Base-by-base conservation (phyloP, 1,139 yeast species). In the Kodamaea anthophila region DNA sequence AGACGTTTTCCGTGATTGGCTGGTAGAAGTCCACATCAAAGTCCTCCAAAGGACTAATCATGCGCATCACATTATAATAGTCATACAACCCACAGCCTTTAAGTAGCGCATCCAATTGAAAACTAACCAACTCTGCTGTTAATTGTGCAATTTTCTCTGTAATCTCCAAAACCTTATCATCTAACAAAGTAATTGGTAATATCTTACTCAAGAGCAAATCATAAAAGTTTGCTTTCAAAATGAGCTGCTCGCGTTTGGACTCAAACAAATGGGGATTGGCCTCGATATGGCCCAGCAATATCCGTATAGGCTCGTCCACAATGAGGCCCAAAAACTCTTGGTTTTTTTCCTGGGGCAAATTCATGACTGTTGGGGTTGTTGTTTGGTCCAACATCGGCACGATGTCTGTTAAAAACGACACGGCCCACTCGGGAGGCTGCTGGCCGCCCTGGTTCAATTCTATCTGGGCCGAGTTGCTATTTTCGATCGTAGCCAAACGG, bases 401-500 rank as follows among this genome's bases (percentile, higher is more conserved):
- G 12, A 72, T 54, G 18, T 67, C 76, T 1, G 70, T 50, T 39
- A 73, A 61, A 43, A 73, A 75, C 5, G 74, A 77, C 28, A 72
- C 60, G 10, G 81, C 53, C 93, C 91, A 82, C 39, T 79, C 86
- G 0, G 91, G 88, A 6, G 86, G 73, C 37, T 78, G 69, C 37
- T 78, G 69, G 28, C 80, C 57, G 31, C 74, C 78, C 24, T 60
- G 59, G 35, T 60, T 56, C 38, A 50, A 49, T 25, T 66, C 72
- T 19, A 65, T 43, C 34, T 63, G 63, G 3, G 74, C 65, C 43
- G 56, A 58, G 32, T 63, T 60, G 25, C 65, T 59, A 13, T 53
- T 49, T 26, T 50, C 51, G n/a, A 69, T 55, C 2, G 69, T 59
- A 18, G 64, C 59, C 23, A 74, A 49, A 31, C 61, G 60, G 31